Evolutionary conservation across 345 rosid genomes (phyloP).

Genomic region (Heritiera fomes): DNA sequence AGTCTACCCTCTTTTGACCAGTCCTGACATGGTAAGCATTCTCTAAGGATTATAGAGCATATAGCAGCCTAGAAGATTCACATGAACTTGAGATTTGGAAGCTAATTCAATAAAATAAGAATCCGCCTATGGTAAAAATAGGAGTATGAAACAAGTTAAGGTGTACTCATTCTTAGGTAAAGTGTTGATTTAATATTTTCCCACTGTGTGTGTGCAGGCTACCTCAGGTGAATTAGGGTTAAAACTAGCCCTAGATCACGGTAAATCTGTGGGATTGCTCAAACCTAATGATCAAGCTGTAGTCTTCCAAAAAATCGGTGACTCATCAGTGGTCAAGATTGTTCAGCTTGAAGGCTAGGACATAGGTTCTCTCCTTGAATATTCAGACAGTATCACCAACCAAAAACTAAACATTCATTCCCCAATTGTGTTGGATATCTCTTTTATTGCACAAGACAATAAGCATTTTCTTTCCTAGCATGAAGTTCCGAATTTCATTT

Average conservation of each 20-base stretch:
- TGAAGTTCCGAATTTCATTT: too few species aligned
- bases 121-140: too few species aligned
- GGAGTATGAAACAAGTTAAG: too few species aligned
- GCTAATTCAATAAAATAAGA: too few species aligned
- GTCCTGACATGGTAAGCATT: conserved; percentile 4
- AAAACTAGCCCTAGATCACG: not conserved
- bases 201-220: not conserved
- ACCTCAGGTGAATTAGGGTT: conserved; percentile 5
- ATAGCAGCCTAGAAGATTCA: too few species aligned
- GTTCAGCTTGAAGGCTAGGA: not conserved
- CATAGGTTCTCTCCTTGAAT: not conserved
- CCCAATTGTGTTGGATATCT: not conserved
- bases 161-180: too few species aligned
- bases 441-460: not conserved
- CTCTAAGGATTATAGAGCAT: not conserved
- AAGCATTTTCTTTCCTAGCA: not conserved
- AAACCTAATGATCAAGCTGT: conserved; percentile 9
- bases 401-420: not conserved
- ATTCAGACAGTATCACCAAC: not conserved
- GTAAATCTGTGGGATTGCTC: not conserved
- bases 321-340: not conserved
- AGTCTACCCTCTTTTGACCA: conserved; percentile 7
- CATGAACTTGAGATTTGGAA: too few species aligned
- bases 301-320: not conserved
- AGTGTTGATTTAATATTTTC: not conserved